Evolutionary conservation across 768 basidiomycete genomes (phyloP).

Genomic region (Cystobasidium tubakii): DNA sequence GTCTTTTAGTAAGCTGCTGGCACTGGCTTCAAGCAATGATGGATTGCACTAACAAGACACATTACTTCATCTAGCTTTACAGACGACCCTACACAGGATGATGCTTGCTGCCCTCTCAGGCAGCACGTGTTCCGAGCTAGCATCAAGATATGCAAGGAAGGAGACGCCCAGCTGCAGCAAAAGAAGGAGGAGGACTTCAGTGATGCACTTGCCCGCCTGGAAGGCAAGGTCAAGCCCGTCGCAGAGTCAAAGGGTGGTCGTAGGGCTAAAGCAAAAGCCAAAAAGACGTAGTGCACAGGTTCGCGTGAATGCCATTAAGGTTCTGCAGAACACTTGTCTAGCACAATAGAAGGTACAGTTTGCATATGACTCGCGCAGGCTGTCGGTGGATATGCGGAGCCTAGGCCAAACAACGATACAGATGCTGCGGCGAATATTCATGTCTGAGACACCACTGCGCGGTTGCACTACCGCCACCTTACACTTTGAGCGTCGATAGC

Average conservation of each 20-base stretch:
- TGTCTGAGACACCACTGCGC: no score
- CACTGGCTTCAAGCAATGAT: background rate
- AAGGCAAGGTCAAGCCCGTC: conserved; percentile 19
- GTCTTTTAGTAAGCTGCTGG: conserved; percentile 11
- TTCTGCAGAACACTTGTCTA: no score
- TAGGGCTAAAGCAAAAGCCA: background rate
- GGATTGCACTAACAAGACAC: background rate
- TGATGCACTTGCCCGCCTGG: conserved; percentile 21
- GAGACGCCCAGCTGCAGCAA: conserved; percentile 10
- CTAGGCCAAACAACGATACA: no score
- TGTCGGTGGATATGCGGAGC: no score
- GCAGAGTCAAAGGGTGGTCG: background rate
- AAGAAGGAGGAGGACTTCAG: conserved; percentile 30
- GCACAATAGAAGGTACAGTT: no score
- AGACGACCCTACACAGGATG: background rate
- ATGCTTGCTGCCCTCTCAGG: conserved; percentile 12
- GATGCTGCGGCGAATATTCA: no score
- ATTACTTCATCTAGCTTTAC: background rate
- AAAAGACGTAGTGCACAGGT: no score
- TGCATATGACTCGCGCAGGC: no score
- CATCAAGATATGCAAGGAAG: conserved; percentile 35
- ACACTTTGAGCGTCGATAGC: no score
- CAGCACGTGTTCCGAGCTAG: conserved; percentile 25
- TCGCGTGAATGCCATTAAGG: no score
- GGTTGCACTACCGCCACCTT: no score